Base-by-base conservation (phyloP, 78 protist species). In the Speleostelium caveatum region DNA sequence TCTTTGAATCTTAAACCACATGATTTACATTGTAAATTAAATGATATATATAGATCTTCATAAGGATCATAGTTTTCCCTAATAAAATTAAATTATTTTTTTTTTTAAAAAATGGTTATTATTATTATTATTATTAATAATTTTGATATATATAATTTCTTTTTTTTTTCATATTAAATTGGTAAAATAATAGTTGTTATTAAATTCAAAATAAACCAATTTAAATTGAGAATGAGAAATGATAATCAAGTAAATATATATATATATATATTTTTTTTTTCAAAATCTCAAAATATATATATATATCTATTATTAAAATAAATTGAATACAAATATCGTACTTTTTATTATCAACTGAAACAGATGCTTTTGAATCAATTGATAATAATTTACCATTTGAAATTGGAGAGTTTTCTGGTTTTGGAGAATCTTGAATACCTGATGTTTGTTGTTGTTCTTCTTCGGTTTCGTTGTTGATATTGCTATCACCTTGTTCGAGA, bases 1-100 rank as follows among this genome's bases (percentile, higher is more conserved):
- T 75, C 85, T 26, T 58, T 61, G 17, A 66, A 87, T 87, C 93
- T 87, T 17, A 76, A n/a, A 22, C 76, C 83, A 74, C 93, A 87
- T 24, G 67, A 61, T 1, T 72, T 87, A 32, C 93, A 87, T 59
- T 87, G 93, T 1, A 87, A 33, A 32, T 85, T 85, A 12, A 45
- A 45, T 4, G 67, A 62, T n/a, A 28, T 35, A 45, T 87, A 87
- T 7, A 87, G 42, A 30, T 58, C 42, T 39, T 51, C 59, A 30
- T 59, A 55, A 26, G 65, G 67, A 79, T 60, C 38, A 49, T 30
- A 76, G 21, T 36, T 36, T 7, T 62, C 30, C 21, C 36, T 75
- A 22, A 36, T 36, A n/a, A n/a, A n/a, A n/a, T n/a, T n/a, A n/a
- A n/a, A n/a, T n/a, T n/a, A n/a, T n/a, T n/a, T n/a, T n/a, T n/a